These are phyloP conservation scores for Gracilariopsis chorda DNA, from an alignment of 23 red algal genomes.

Conservation along the genomic window DNA sequence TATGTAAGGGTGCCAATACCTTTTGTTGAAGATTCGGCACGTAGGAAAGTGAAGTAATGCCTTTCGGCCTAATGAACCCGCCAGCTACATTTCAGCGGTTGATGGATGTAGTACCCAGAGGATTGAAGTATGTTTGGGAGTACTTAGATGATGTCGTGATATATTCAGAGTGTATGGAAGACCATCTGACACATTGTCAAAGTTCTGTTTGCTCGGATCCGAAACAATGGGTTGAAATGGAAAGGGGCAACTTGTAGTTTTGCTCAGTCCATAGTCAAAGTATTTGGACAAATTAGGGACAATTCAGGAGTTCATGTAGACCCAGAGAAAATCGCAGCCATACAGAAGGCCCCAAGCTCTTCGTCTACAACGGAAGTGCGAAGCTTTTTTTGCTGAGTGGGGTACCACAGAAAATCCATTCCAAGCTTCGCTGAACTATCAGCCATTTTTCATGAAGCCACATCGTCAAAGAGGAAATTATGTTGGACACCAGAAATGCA, in stretches of 20 bases:
- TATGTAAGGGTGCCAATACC: constrained; percentile 3
- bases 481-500: not conserved
- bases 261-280: not conserved
- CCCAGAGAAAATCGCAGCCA: not conserved
- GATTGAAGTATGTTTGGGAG: no score
- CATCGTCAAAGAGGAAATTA: not conserved
- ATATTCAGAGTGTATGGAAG: no score
- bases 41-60: constrained; percentile 15
- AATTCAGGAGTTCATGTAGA: not conserved
- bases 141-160: no score
- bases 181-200: no score
- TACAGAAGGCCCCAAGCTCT: not conserved
- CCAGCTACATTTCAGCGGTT: no score
- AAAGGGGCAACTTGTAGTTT: not conserved
- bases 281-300: not conserved
- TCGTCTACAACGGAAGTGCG: not conserved
- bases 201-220: no score
- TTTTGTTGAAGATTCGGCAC: not conserved
- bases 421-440: not conserved
- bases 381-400: not conserved
- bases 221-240: not conserved
- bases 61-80: constrained; percentile 33
- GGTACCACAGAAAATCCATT: not conserved
- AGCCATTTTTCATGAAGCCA: not conserved
- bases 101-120: no score